phyloP scores from a whole-genome alignment of 2,329 filamentous ascomycete genomes.

The Pyricularia pennisetigena region DNA sequence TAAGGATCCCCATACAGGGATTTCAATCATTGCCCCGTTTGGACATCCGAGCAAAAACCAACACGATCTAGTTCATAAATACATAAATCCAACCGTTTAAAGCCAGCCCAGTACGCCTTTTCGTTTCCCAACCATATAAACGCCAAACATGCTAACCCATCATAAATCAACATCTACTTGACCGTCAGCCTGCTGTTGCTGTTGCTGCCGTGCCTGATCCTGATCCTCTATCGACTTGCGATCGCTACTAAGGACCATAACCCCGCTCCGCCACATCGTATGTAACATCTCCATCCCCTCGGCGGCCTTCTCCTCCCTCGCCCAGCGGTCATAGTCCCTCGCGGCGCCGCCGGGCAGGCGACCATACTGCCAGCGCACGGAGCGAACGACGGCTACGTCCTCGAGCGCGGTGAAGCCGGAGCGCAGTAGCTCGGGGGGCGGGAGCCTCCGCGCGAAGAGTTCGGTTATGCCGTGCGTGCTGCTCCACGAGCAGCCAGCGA shows the following conservation, averaged over 20 bases:
- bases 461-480: constrained; percentile 7
- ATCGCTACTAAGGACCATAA: background rate
- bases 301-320: background rate
- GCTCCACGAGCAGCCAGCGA: constrained; percentile 1
- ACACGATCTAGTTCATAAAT: background rate
- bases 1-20: background rate
- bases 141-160: background rate
- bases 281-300: background rate
- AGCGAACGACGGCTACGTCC: constrained; percentile 5
- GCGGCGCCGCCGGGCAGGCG: background rate
- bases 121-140: background rate
- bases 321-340: background rate
- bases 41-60: background rate
- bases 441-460: constrained; percentile 4
- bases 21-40: background rate
- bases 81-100: background rate
- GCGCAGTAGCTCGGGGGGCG: constrained; percentile 3
- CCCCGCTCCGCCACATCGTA: constrained; percentile 1
- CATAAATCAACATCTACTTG: background rate
- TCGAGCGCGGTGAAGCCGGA: constrained; percentile 2
- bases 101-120: background rate
- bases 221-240: background rate
- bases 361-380: constrained; percentile 3
- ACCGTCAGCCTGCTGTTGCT: background rate
- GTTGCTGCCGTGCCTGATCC: background rate